Base-by-base conservation (phyloP, 345 rosid genomes). In the Eutrema heterophyllum region DNA sequence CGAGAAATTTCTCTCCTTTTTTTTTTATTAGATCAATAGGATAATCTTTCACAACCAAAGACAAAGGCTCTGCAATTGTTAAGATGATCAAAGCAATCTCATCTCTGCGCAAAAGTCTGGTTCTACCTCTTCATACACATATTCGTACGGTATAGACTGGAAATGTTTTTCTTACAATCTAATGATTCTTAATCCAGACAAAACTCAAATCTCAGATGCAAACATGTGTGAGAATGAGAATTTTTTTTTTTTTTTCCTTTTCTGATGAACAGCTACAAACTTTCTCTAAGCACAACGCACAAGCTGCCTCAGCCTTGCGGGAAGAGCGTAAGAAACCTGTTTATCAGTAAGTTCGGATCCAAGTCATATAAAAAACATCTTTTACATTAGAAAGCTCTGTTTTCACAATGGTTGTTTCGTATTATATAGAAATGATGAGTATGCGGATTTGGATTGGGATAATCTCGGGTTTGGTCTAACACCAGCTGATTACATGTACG, bases 381-480 rank as follows among this genome's bases (percentile, higher is more conserved):
- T 30, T 30, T 33, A 56, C 41, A 27, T 18, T 60, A 0, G 13
- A 38, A 59, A 16, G 49, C 58, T 67, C 35, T 77, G 64, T 46
- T 61, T 64, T 70, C 44, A 57, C 13, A 46, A 5, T 49, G 24
- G 7, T 45, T 46, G 45, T 64, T 21, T 9, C 12, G 72, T 54
- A 56, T 71, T 30, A 14, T 35, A 65, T 60, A 72, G 84, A 14
- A 84, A 80, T 10, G 87, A 86, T 71, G 91, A 84, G 67, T 85
- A 84, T 68, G 96, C 84, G 35, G 88, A 87, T 48, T 63, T 89
- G 81, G 96, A 91, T 33, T 93, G 96, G 96, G 96, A 91, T 58
- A 88, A 83, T 54, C 91, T 91, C 12, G 94, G 98, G 52, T 93
- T 93, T 53, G 78, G 88, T 48, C 52, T 88, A 62, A 69, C 26